Conservation (phyloP, 768 basidiomycete genomes). For the Phlegmacium glaucopus region DNA sequence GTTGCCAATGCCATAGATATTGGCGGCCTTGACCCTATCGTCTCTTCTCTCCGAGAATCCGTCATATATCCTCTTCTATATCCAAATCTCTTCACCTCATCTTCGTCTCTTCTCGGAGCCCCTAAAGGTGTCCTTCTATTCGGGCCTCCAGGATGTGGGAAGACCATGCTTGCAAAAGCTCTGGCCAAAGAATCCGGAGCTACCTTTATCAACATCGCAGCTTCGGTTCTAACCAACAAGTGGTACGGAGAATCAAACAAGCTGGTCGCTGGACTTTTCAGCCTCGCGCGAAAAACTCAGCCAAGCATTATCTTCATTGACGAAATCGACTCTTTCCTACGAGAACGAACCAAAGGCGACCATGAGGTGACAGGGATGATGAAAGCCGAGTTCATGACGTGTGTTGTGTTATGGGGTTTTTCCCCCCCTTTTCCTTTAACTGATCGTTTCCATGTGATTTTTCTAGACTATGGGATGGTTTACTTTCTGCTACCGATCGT, state of each 20-base stretch:
- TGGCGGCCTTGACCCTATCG: constrained; percentile 90
- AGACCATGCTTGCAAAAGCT: constrained; percentile 99
- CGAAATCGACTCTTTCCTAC: constrained; percentile 94
- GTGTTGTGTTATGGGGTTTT: constrained; percentile 23
- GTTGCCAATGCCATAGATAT: constrained; percentile 51
- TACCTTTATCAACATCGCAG: constrained; percentile 77
- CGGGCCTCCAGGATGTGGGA: constrained; percentile 97
- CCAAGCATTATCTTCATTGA: constrained; percentile 98
- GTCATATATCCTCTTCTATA: constrained; percentile 94
- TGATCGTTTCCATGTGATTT: constrained; percentile 4
- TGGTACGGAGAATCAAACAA: constrained; percentile 72
- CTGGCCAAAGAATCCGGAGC: constrained; percentile 96
- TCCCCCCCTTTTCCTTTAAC: not conserved
- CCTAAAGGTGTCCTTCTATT: constrained; percentile 96
- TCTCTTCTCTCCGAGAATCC: constrained; percentile 87
- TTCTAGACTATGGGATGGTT: constrained; percentile 97
- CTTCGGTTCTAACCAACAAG: constrained; percentile 45
- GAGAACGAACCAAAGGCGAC: constrained; percentile 83
- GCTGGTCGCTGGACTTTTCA: constrained; percentile 91
- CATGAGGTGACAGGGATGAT: constrained; percentile 99
- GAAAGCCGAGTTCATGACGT: constrained; percentile 96
- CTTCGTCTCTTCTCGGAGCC: constrained; percentile 80
- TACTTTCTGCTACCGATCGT: constrained; percentile 74
- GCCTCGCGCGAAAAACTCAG: constrained; percentile 88
- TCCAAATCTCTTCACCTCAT: constrained; percentile 80